Percentiles rank a stretch among this genome's conserved stretches.
phyloP scores from a whole-genome alignment of 2,329 filamentous ascomycete genomes.

The Fulvia fulva region DNA sequence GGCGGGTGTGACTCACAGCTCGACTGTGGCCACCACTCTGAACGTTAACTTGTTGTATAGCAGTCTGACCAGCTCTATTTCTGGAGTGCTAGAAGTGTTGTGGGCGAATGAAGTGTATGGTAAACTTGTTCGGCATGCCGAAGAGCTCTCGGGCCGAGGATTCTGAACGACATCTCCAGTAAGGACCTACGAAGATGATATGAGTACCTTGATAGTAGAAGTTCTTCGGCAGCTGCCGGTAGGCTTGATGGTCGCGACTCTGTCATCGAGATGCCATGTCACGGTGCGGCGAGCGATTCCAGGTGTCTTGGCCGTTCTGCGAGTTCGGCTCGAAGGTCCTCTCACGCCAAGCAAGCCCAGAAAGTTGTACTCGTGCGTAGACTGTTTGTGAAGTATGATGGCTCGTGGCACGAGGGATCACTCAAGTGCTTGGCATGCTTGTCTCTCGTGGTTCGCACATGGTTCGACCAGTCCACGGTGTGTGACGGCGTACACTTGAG shows the following conservation, averaged over 20 bases:
- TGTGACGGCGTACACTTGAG: background rate
- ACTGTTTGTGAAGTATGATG: too few species aligned
- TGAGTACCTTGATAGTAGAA: background rate
- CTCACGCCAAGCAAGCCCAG: too few species aligned
- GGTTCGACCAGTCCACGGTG: too few species aligned
- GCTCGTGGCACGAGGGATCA: background rate
- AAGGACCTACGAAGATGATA: background rate
- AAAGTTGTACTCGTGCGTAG: too few species aligned
- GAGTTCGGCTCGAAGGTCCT: too few species aligned
- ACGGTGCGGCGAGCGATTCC: too few species aligned
- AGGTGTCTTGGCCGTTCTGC: too few species aligned
- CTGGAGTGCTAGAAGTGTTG: background rate
- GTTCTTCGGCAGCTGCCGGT: too few species aligned
- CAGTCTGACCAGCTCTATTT: background rate
- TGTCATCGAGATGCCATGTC: too few species aligned
- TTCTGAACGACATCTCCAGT: background rate
- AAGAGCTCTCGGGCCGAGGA: background rate
- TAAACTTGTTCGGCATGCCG: background rate
- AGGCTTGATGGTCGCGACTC: too few species aligned
- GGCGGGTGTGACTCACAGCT: background rate
- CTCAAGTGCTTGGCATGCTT: background rate
- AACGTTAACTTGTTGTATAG: too few species aligned
- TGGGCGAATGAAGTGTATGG: background rate
- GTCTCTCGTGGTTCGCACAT: background rate
- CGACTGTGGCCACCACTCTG: background rate